These are phyloP conservation scores for Sclerotinia trifoliorum DNA, from an alignment of 2,329 filamentous ascomycete species.

Conservation along the genomic window DNA sequence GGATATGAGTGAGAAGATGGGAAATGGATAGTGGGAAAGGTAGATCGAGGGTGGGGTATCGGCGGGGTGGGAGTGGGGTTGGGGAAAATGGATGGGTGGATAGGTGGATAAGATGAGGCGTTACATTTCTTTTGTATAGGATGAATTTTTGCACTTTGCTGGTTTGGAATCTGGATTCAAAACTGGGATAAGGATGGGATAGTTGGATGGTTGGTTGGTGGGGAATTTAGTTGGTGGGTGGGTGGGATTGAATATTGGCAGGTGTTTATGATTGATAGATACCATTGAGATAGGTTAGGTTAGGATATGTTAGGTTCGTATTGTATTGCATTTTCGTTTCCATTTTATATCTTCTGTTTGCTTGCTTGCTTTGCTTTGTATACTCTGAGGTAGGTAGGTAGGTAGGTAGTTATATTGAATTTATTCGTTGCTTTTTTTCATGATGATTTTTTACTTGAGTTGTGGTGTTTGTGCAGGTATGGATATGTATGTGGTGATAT, in stretches of 20 bases:
- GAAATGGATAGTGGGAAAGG: neutral
- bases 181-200: neutral
- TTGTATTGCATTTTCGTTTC: neutral
- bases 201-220: neutral
- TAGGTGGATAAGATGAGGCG: neutral
- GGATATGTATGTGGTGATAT: too few relatives aligned
- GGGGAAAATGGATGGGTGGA: too few relatives aligned
- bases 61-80: neutral
- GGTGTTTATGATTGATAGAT: slow-evolving; percentile 15
- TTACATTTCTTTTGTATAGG: neutral
- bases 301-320: too few relatives aligned
- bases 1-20: neutral
- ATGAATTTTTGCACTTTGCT: neutral
- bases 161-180: neutral
- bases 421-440: neutral
- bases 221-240: neutral
- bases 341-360: neutral
- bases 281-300: slow-evolving; percentile 2
- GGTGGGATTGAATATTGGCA: neutral
- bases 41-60: neutral
- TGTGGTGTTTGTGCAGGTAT: too few relatives aligned
- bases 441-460: neutral
- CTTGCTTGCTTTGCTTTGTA: neutral
- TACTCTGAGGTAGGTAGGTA: neutral
- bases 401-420: neutral